These are phyloP conservation scores for Xylariaceae sp. DNA, from an alignment of 2,329 filamentous ascomycete genomes.

Conservation along the genomic window DNA sequence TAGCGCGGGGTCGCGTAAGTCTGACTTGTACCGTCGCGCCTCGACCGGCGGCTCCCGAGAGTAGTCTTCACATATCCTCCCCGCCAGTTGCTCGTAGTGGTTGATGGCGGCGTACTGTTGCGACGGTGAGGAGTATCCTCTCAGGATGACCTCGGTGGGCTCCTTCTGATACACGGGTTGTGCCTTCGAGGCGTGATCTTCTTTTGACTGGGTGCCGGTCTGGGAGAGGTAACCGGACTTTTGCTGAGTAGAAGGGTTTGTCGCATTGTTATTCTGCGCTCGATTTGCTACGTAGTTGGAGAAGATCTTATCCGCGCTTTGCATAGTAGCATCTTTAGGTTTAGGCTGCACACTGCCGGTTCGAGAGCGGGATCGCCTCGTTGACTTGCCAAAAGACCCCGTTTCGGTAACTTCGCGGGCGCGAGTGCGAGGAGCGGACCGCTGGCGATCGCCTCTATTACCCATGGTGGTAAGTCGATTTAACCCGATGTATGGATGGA, in stretches of 20 bases:
- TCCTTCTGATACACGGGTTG: slow-evolving; percentile 38
- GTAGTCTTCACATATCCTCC: slow-evolving; percentile 90
- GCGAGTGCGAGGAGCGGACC: slow-evolving; percentile 51
- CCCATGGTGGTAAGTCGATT: slow-evolving; percentile 20
- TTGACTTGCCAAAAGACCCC: slow-evolving; percentile 70
- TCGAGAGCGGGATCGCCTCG: slow-evolving; percentile 62
- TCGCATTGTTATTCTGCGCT: slow-evolving; percentile 38
- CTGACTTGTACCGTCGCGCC: slow-evolving; percentile 70
- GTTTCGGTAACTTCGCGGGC: slow-evolving; percentile 58
- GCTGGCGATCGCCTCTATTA: slow-evolving; percentile 56
- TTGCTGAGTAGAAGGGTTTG: slow-evolving; percentile 30
- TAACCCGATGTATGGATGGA: not conserved
- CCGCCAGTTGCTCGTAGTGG: slow-evolving; percentile 85
- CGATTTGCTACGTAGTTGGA: slow-evolving; percentile 59
- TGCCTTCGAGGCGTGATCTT: slow-evolving; percentile 38
- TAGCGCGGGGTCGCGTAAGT: slow-evolving; percentile 72
- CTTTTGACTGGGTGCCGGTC: slow-evolving; percentile 37
- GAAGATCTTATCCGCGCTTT: slow-evolving; percentile 65
- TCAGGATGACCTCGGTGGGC: slow-evolving; percentile 77
- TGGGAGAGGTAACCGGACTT: slow-evolving; percentile 43
- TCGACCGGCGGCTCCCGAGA: slow-evolving; percentile 77
- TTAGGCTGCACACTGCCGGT: slow-evolving; percentile 58
- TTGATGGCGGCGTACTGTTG: slow-evolving; percentile 85
- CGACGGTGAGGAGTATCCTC: slow-evolving; percentile 70
- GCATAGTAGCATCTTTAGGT: slow-evolving; percentile 64